Base-by-base conservation (phyloP, 495 filamentous ascomycete species). In the Trichoderma asperelloides region DNA sequence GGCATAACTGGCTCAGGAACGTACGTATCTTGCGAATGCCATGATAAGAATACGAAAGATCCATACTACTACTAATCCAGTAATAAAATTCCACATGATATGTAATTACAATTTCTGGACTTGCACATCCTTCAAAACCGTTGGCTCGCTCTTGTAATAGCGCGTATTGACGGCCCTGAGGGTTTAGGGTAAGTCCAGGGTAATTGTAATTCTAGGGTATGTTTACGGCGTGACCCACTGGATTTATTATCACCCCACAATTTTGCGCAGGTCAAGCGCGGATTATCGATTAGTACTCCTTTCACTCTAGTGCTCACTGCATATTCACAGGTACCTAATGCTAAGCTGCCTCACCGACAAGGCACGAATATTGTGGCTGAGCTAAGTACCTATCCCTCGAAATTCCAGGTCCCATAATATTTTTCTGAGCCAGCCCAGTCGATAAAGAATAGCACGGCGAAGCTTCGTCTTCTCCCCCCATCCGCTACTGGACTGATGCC, bases 271-370 rank as follows among this genome's bases (percentile, higher is more conserved):
- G 55, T 30, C 13, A 28, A 28, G 25, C 25, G 11, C 25, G n/a
- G 13, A 16, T 13, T 60, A 60, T 30, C 27, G 13, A 25, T 21
- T 11, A n/a, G 47, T 11, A 51, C 47, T 21, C 21, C 2, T 21
- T 11, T 51, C 5, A 11, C n/a, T 1, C n/a, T 21, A 23, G n/a
- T n/a, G 18, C 16, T 5, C n/a, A 23, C 8, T 4, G n/a, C 21
- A 23, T 21, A 23, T 11, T 18, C 23, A 12, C 23, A 30, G 1
- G 55, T 60, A 60, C 55, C 55, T 28, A 12, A 0, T 30, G 55
- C 16, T 27, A 60, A 25, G 55, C 16, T 60, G 55, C 55, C 55
- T 60, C 55, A 60, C 55, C 55, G 55, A 60, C 55, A 28, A 60
- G 55, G 55, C 55, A 60, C 27, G 30, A 60, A 60, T 25, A 60